A percentile compares a stretch with the other conserved stretches of the same genome.
Evolutionary conservation across 2,329 filamentous ascomycete species (phyloP).

Genomic region (Laburnicola sp.): DNA sequence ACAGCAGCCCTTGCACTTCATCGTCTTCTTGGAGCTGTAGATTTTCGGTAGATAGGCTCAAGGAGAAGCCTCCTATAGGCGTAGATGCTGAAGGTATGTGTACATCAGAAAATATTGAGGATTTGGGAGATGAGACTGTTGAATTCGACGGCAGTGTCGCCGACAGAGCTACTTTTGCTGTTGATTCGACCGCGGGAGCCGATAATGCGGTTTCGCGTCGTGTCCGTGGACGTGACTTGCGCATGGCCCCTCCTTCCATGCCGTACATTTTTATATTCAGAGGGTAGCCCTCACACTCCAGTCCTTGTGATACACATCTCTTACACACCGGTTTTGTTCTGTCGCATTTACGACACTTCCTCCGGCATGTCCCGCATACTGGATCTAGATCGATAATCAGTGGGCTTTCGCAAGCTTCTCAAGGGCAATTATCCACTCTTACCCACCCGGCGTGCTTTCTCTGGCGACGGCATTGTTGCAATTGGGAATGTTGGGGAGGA

Average conservation of each 20-base stretch:
- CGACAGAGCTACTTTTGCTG: not conserved
- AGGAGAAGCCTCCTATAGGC: not conserved
- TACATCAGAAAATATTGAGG: not conserved
- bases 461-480: not conserved
- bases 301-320: constrained; percentile 13
- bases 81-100: not conserved
- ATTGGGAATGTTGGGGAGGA: not conserved
- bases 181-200: not conserved
- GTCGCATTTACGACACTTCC: constrained; percentile 19
- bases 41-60: not conserved
- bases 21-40: constrained; percentile 2
- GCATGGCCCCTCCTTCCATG: constrained; percentile 5
- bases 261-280: constrained; percentile 17
- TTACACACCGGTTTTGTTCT: constrained; percentile 15
- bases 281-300: constrained; percentile 19
- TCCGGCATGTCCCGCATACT: constrained; percentile 19
- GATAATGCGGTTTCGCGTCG: not conserved
- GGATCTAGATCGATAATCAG: constrained; percentile 12
- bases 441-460: constrained; percentile 2
- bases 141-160: not conserved
- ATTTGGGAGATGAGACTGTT: not conserved
- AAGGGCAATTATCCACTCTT: not conserved
- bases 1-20: constrained; percentile 3
- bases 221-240: constrained; percentile 6
- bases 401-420: not conserved